These are phyloP conservation scores for Fibroporia radiculosa DNA, from an alignment of 768 basidiomycete species.

Conservation along the genomic window DNA sequence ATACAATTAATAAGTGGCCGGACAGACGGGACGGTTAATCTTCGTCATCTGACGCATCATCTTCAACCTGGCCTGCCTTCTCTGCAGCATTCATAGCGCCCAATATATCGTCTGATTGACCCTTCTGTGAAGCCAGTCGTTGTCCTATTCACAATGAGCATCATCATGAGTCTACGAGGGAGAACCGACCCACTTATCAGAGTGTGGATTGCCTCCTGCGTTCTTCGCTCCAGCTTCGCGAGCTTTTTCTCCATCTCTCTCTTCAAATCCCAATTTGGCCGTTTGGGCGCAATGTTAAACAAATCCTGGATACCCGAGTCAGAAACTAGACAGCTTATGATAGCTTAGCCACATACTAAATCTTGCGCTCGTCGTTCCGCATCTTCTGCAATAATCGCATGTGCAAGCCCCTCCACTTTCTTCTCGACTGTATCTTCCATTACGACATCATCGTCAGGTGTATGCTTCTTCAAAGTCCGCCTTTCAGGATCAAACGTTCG, in stretches of 20 bases:
- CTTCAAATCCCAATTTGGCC: conserved; percentile 94
- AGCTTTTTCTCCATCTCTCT: conserved; percentile 89
- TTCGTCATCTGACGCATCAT: conserved; percentile 54
- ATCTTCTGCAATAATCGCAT: conserved; percentile 81
- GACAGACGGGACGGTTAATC: too few species aligned
- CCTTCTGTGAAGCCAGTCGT: conserved; percentile 72
- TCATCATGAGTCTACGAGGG: not conserved
- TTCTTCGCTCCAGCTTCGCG: conserved; percentile 82
- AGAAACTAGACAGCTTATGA: not conserved
- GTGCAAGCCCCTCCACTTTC: conserved; percentile 74
- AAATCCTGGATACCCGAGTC: conserved; percentile 53
- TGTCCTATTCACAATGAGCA: conserved; percentile 42
- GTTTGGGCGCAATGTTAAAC: conserved; percentile 96
- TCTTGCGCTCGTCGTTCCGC: conserved; percentile 81
- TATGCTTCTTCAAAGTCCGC: conserved; percentile 65
- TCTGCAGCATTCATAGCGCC: conserved; percentile 81
- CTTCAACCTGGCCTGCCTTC: conserved; percentile 43
- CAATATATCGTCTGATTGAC: conserved; percentile 69
- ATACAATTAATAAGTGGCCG: too few species aligned
- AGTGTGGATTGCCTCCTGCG: conserved; percentile 86
- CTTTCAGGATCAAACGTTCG: conserved; percentile 92
- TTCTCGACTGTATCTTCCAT: conserved; percentile 85
- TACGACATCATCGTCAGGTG: conserved; percentile 37
- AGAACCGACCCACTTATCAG: conserved; percentile 80
- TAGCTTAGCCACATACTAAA: conserved; percentile 39